Percentiles rank a stretch among this genome's conserved stretches.
Evolutionary conservation across 495 filamentous ascomycete species (phyloP).

Genomic region (Aspergillus baeticus): DNA sequence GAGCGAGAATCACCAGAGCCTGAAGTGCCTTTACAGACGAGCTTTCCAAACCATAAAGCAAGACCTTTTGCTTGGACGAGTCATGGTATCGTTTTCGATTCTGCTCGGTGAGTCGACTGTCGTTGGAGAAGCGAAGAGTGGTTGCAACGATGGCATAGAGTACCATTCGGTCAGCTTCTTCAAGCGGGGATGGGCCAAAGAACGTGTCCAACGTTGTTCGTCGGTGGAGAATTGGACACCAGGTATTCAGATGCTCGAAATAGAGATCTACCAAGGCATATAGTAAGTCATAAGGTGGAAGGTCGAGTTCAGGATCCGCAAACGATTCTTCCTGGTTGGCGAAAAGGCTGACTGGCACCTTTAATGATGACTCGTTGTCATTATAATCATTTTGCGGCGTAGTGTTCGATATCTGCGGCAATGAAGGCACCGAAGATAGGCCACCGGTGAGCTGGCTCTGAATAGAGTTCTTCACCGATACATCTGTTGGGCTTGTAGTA

Average conservation of each 20-base stretch:
- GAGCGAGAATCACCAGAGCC: constrained; percentile 76
- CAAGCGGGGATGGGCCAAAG: constrained; percentile 72
- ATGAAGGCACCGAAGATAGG: constrained; percentile 19
- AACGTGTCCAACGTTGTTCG: constrained; percentile 75
- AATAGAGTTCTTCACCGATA: constrained; percentile 30
- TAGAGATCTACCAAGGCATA: constrained; percentile 82
- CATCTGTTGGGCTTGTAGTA: constrained; percentile 39
- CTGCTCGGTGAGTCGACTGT: constrained; percentile 67
- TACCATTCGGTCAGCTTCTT: constrained; percentile 78
- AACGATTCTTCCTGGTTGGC: constrained; percentile 43
- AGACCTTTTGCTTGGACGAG: constrained; percentile 78
- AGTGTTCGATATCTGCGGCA: constrained; percentile 24
- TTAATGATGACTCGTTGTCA: constrained; percentile 47
- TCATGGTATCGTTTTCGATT: constrained; percentile 71
- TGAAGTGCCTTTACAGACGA: constrained; percentile 85
- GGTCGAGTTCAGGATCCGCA: constrained; percentile 64
- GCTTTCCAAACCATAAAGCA: constrained; percentile 82
- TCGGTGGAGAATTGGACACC: constrained; percentile 86
- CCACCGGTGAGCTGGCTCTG: constrained; percentile 25
- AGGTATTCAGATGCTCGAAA: constrained; percentile 88
- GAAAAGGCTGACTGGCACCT: constrained; percentile 41
- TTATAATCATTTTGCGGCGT: constrained; percentile 33
- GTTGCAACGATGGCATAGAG: constrained; percentile 86
- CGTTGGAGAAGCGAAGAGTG: constrained; percentile 76
- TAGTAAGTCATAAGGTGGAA: constrained; percentile 81